Conservation (phyloP, 2,329 filamentous ascomycete genomes). For the Aureobasidium lini region DNA sequence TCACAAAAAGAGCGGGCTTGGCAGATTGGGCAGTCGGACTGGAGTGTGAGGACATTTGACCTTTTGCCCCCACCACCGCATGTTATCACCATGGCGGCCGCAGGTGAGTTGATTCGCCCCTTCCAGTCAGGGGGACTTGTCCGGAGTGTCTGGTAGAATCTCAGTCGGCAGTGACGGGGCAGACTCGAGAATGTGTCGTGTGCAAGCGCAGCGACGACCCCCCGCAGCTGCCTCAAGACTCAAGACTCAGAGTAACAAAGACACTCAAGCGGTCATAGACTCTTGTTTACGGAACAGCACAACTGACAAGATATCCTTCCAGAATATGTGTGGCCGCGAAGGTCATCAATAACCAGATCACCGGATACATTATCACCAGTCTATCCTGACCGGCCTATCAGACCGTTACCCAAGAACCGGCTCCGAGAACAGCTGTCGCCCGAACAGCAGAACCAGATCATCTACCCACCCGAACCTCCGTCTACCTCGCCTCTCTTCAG, state of each 20-base stretch:
- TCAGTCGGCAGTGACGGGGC: background rate
- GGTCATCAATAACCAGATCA: conserved; percentile 17
- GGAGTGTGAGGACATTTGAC: conserved; percentile 5
- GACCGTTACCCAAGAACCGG: conserved; percentile 81
- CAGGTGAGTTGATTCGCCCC: background rate
- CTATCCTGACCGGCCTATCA: conserved; percentile 85
- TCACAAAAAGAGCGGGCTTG: background rate
- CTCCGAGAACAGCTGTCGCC: conserved; percentile 81
- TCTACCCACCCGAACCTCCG: conserved; percentile 70
- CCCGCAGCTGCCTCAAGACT: conserved; percentile 2
- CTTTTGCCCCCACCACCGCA: conserved; percentile 8
- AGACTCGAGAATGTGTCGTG: background rate
- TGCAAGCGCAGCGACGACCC: background rate
- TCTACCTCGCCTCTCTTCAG: conserved; percentile 68
- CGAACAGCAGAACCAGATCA: conserved; percentile 73
- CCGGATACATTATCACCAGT: conserved; percentile 68
- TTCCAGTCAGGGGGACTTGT: background rate
- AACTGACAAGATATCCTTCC: background rate
- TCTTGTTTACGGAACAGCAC: background rate
- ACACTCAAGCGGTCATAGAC: background rate
- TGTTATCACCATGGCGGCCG: conserved; percentile 13
- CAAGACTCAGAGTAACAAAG: background rate
- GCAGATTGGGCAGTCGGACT: background rate
- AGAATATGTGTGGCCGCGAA: conserved; percentile 16
- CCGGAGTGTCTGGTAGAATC: background rate